Evolutionary conservation across 192 early-diverging fungal genomes (phyloP), one percentile per base, ranked within the genome.

Genomic region (Rhizophagus clarus): DNA sequence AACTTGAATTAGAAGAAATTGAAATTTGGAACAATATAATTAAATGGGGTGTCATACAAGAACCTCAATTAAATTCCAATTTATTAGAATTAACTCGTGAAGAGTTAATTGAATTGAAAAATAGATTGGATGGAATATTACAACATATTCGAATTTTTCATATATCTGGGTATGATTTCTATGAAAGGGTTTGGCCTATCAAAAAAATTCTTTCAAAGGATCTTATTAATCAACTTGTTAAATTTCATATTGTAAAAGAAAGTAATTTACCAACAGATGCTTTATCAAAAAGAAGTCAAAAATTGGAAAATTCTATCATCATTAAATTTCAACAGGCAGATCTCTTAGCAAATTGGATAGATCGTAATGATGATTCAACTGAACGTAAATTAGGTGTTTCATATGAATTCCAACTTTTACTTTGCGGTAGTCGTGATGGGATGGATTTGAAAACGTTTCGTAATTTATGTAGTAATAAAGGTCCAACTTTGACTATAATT

Each of bases 11-110:
- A 20, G 45, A 26, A 11, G 71, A 72, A 72, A 49, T 22, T 28
- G n/a, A 72, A n/a, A 72, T 72, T 26, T 72, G 40, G 40, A 26
- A 40, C 20, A 6, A 28, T 40, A 42, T 72, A 22, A 72, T 72
- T 24, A 49, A 42, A 20, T 72, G 71, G 71, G 71, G 71, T 42
- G 24, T 72, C 2, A 22, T 4, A 24, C 71, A 72, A n/a, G 11
- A 66, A 29, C 63, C 63, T 4, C 11, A 10, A 66, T 5, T 66
- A 26, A 66, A 32, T 66, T 15, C 28, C 15, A 24, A 66, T 66
- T 15, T 66, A 29, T 66, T 24, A 32, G 26, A 11, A 29, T 14
- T 26, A 29, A 66, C 63, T 24, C 63, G 26, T 28, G 7, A 66
- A 14, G 3, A 66, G 31, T 66, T 15, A 14, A 11, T 17, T 29